A percentile compares a stretch with the other conserved stretches of the same genome.
Conservation (phyloP, 116 monocot species). For the Trichopus zeylanicus region DNA sequence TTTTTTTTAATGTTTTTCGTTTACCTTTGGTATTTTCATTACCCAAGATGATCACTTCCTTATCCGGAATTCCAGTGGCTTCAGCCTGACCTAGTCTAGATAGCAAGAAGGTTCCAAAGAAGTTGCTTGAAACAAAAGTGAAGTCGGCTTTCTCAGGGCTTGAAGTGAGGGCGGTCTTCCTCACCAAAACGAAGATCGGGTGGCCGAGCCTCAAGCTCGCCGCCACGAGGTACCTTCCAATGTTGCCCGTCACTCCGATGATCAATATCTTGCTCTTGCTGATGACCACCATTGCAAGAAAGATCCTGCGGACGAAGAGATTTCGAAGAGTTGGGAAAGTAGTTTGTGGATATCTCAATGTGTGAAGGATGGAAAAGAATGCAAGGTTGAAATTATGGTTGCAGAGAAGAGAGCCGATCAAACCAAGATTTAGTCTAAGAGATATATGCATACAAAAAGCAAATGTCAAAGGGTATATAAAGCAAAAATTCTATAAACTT, state of each 20-base stretch:
- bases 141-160: conserved; percentile 29
- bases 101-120: conserved; percentile 35
- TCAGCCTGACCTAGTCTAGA: conserved; percentile 28
- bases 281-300: not conserved
- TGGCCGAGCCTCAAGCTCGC: conserved; percentile 51
- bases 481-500: too few species aligned
- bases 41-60: not conserved
- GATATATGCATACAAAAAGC: too few species aligned
- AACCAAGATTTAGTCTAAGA: too few species aligned
- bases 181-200: conserved; percentile 52
- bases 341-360: too few species aligned
- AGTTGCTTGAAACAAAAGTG: conserved; percentile 23
- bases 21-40: not conserved
- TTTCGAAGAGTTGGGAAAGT: too few species aligned
- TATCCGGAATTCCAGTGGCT: not conserved
- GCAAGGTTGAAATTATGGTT: too few species aligned
- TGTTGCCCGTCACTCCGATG: conserved; percentile 73
- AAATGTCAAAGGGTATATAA: too few species aligned
- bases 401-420: too few species aligned
- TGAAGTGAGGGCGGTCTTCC: conserved; percentile 23
- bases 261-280: conserved; percentile 49
- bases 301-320: too few species aligned
- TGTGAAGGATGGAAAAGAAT: too few species aligned
- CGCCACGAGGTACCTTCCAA: conserved; percentile 58
- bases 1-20: too few species aligned